A percentile compares a stretch with the other conserved stretches of the same genome.
These are phyloP conservation scores for Leptoxyphium fumago DNA, from an alignment of 2,329 filamentous ascomycete genomes.

Conservation along the genomic window DNA sequence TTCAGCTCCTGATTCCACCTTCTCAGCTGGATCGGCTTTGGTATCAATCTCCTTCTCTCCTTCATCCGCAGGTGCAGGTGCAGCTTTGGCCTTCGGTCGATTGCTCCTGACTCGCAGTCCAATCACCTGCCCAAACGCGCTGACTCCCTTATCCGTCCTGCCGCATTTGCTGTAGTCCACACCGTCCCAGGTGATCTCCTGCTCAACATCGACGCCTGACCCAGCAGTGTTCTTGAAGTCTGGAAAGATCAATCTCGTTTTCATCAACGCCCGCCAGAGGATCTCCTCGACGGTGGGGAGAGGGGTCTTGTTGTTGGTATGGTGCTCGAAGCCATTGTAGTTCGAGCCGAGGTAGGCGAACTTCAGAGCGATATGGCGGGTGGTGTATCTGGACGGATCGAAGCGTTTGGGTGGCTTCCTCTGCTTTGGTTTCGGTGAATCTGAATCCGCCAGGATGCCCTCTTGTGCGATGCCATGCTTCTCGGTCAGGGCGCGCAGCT, in stretches of 20 bases:
- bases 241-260: conserved; percentile 68
- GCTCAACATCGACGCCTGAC: conserved; percentile 16
- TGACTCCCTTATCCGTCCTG: conserved; percentile 82
- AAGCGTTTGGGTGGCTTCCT: conserved; percentile 37
- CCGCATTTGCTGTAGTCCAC: conserved; percentile 94
- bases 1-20: conserved; percentile 1
- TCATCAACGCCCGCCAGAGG: conserved; percentile 79
- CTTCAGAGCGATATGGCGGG: conserved; percentile 77
- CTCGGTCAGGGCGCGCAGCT: conserved; percentile 34
- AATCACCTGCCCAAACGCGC: conserved; percentile 92
- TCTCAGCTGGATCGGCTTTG: conserved; percentile 5
- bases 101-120: conserved; percentile 70
- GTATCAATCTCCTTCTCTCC: conserved; percentile 1
- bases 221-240: conserved; percentile 17
- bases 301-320: conserved; percentile 51
- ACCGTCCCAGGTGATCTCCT: conserved; percentile 59
- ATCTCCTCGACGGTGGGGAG: conserved; percentile 82
- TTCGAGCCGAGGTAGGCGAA: conserved; percentile 82
- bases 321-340: conserved; percentile 89
- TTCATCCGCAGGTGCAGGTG: conserved; percentile 1
- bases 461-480: conserved; percentile 3
- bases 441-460: not conserved
- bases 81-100: conserved; percentile 32
- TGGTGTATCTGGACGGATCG: conserved; percentile 68
- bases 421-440: conserved; percentile 15